Conservation (phyloP, 2,329 filamentous ascomycete species). For the Fusarium fracticaudum region DNA sequence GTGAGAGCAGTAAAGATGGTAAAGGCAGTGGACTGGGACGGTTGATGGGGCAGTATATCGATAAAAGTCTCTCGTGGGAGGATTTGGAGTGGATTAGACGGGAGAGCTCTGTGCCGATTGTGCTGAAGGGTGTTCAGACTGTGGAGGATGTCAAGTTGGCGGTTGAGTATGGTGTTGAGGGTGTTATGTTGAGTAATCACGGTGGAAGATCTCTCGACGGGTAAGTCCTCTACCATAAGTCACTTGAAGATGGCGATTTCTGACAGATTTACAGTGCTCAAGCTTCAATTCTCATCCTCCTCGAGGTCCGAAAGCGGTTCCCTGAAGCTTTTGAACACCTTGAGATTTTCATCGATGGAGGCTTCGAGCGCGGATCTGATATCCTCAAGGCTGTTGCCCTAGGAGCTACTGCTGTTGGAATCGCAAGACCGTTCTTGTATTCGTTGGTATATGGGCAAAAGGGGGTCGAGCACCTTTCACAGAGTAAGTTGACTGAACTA, state of each 20-base stretch:
- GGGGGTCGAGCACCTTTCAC: constrained; percentile 63
- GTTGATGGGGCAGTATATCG: constrained; percentile 62
- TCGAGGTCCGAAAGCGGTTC: constrained; percentile 60
- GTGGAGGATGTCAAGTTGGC: constrained; percentile 64
- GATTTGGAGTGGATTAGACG: constrained; percentile 63
- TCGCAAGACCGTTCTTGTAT: constrained; percentile 63
- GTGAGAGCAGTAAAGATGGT: constrained; percentile 57
- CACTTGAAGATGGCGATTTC: accelerated
- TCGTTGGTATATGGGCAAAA: constrained; percentile 63
- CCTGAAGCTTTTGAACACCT: constrained; percentile 60
- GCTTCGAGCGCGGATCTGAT: constrained; percentile 62
- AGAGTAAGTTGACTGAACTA: constrained; percentile 55
- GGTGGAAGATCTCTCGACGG: constrained; percentile 66
- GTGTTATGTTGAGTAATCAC: constrained; percentile 67
- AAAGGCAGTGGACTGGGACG: constrained; percentile 63
- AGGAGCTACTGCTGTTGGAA: constrained; percentile 63
- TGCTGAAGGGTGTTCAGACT: constrained; percentile 66
- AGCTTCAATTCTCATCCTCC: constrained; percentile 59
- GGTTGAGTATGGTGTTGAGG: constrained; percentile 59
- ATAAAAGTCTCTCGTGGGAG: constrained; percentile 61
- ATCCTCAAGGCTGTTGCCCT: constrained; percentile 64
- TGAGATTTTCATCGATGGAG: constrained; percentile 64
- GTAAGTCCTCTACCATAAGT: background rate
- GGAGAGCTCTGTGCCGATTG: constrained; percentile 58
- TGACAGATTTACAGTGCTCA: constrained; percentile 41